These are phyloP conservation scores for Cordyceps farinosa DNA, from an alignment of 2,329 filamentous ascomycete species.

Conservation along the genomic window DNA sequence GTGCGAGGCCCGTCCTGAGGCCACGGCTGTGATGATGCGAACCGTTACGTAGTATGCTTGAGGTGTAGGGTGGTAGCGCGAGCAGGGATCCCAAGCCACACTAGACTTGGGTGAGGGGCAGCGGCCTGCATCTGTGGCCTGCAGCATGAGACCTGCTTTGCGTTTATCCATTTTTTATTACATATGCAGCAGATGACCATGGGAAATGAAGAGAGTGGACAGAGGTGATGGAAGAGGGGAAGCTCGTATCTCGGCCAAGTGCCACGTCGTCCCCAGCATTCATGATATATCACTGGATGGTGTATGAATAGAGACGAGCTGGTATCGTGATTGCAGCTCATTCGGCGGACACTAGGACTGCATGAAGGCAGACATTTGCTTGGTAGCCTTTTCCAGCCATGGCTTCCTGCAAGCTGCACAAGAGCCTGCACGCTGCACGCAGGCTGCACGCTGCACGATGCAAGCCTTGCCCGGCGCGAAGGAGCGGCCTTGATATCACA, in stretches of 20 bases:
- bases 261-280: conserved; percentile 7
- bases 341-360: not conserved
- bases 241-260: conserved; percentile 4
- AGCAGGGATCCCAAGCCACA: conserved; percentile 16
- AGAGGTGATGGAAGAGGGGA: conserved; percentile 2
- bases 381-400: conserved; percentile 14
- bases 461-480: conserved; percentile 13
- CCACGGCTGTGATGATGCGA: conserved; percentile 3
- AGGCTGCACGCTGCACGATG: conserved; percentile 1
- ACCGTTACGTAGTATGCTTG: conserved; percentile 10
- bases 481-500: conserved; percentile 5
- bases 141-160: conserved; percentile 12
- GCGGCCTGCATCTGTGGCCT: conserved; percentile 17
- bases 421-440: conserved; percentile 5
- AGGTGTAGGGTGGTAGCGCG: not conserved
- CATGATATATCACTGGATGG: conserved; percentile 6
- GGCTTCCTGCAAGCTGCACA: conserved; percentile 6
- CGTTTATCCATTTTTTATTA: conserved; percentile 11
- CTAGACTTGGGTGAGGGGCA: not conserved
- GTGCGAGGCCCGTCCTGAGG: conserved; percentile 1
- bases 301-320: not conserved
- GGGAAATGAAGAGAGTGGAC: conserved; percentile 1
- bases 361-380: not conserved
- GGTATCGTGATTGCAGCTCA: not conserved
- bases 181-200: conserved; percentile 12